Evolutionary conservation across 2,329 filamentous ascomycete genomes (phyloP), one percentile per base, ranked within the genome.

Genomic region (Sphaerulina populicola): DNA sequence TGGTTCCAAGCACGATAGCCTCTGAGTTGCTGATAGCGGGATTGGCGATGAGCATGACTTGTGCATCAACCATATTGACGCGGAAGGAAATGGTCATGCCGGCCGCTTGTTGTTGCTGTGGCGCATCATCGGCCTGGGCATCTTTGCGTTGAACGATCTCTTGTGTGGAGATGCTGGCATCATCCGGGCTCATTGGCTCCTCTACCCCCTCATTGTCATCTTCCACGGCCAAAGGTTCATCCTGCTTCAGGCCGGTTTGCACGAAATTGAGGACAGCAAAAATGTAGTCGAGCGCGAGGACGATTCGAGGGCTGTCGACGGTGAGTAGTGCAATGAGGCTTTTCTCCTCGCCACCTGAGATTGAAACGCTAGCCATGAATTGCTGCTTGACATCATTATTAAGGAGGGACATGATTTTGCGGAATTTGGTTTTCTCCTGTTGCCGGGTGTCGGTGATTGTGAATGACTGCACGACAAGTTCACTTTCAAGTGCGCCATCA

Each of bases 341-440:
- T 53, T 82, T 81, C 37, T 95, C 85, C 31, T 82, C 74, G 3
- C 89, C 89, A 12, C 89, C 87, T 0, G 90, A 89, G 69, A 98
- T 94, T 0, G 90, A 94, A 3, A 98, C 74, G 66, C 86, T 96
- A 14, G 93, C 93, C 93, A 98, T 98, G 64, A 98, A 90, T 62
- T 99, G 94, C 67, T 97, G 90, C 41, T 82, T 80, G 49, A 93
- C 89, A 50, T 90, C 85, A 60, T 89, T 91, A 69, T 96, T 97
- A 64, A 90, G 89, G 49, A 94, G 83, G 1, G 90, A 90, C 93
- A 98, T 97, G 71, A 98, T 96, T 68, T 91, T 94, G 45, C 89
- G 82, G 76, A 94, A 99, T 66, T 94, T 96, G 73, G 96, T 98
- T 4, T 85, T 86, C 61, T 94, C 90, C 48, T 81, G 80, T 4